Evolutionary conservation across 208 protist species (phyloP).

Genomic region (Trypanosoma scelopori): DNA sequence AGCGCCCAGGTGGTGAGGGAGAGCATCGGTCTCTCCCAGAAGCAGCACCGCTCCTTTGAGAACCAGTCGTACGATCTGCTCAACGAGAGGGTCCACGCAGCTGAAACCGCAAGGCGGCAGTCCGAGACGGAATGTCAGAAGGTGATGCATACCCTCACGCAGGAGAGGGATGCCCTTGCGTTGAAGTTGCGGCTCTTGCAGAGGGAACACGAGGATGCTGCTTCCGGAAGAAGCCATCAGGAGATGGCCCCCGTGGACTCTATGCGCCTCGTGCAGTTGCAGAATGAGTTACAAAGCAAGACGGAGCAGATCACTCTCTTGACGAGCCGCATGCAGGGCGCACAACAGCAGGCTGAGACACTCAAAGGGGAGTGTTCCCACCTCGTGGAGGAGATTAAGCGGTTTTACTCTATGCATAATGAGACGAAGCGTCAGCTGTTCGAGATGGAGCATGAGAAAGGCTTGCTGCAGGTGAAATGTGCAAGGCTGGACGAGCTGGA

Average conservation of each 20-base stretch:
- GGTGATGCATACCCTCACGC: slow-evolving; percentile 38
- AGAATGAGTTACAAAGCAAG: slow-evolving; percentile 58
- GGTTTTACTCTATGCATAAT: slow-evolving; percentile 34
- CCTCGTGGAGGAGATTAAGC: slow-evolving; percentile 67
- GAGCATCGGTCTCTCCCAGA: slow-evolving; percentile 16
- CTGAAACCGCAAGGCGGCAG: slow-evolving; percentile 28
- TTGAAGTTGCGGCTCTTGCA: slow-evolving; percentile 37
- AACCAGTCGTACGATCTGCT: slow-evolving; percentile 16
- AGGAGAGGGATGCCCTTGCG: slow-evolving; percentile 44
- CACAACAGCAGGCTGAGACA: slow-evolving; percentile 67
- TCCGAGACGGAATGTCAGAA: slow-evolving; percentile 43
- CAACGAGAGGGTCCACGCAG: slow-evolving; percentile 9
- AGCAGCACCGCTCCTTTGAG: slow-evolving; percentile 23
- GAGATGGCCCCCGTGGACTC: slow-evolving; percentile 31
- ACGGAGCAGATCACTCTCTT: slow-evolving; percentile 57
- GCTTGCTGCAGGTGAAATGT: slow-evolving; percentile 46
- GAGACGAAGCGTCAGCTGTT: slow-evolving; percentile 63
- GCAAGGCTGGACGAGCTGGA: slow-evolving; percentile 61
- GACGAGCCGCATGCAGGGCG: slow-evolving; percentile 55
- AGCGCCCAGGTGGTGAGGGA: slow-evolving; percentile 42
- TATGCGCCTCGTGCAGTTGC: slow-evolving; percentile 37
- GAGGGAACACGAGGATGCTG: slow-evolving; percentile 2
- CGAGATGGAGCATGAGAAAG: slow-evolving; percentile 61
- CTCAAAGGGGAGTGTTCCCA: slow-evolving; percentile 68
- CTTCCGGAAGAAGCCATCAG: too few relatives aligned